Evolutionary conservation across 1,284 basidiomycete genomes (phyloP).

Genomic region (Prillingera fragicola): DNA sequence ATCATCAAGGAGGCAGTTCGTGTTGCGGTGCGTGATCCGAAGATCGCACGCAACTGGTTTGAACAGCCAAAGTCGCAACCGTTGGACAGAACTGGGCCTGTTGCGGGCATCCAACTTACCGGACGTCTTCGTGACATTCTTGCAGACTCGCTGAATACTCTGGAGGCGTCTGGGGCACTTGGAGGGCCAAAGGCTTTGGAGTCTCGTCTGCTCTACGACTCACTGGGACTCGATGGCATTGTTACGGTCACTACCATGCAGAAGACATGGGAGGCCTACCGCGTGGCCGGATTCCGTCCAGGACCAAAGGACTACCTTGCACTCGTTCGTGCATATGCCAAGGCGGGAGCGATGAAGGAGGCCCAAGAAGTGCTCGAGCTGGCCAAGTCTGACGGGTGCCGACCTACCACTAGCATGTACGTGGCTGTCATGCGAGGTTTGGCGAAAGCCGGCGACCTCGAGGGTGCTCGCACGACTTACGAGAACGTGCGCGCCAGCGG

Average conservation of each 20-base stretch:
- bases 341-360: constrained; percentile 30
- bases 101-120: too few species aligned
- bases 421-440: constrained; percentile 21
- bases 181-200: too few species aligned
- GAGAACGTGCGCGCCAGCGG: neutral
- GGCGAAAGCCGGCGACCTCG: constrained; percentile 1
- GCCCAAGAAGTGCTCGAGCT: constrained; percentile 29
- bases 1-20: constrained; percentile 21
- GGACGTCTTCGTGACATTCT: too few species aligned
- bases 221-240: constrained; percentile 17
- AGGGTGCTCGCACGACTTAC: constrained; percentile 7
- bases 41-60: too few species aligned
- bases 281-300: constrained; percentile 34
- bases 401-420: constrained; percentile 22
- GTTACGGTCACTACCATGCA: constrained; percentile 23
- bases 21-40: constrained; percentile 5
- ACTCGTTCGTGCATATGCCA: constrained; percentile 35
- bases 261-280: constrained; percentile 29
- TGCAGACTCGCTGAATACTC: too few species aligned
- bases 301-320: constrained; percentile 28
- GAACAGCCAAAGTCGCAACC: too few species aligned
- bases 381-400: constrained; percentile 19
- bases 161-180: too few species aligned
- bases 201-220: constrained; percentile 32
- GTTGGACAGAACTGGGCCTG: too few species aligned